These are phyloP conservation scores for Phialophora chinensis DNA, from an alignment of 2,329 filamentous ascomycete species.

Conservation along the genomic window DNA sequence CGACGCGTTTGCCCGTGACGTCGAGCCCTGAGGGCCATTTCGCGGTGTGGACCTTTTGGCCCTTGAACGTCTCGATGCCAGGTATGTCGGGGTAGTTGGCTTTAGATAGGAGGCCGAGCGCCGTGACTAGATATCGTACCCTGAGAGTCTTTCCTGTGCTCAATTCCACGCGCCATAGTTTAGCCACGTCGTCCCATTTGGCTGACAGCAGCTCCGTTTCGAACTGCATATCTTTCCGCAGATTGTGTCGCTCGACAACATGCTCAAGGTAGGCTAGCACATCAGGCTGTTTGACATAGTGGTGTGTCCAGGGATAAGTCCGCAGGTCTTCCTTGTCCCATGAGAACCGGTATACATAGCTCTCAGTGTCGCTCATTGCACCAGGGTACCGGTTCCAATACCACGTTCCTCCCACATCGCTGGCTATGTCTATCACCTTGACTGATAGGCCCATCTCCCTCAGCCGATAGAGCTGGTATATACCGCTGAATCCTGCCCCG, in stretches of 20 bases:
- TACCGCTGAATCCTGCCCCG: slow-evolving; percentile 49
- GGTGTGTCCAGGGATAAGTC: slow-evolving; percentile 31
- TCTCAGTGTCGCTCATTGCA: slow-evolving; percentile 42
- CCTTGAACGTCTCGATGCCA: slow-evolving; percentile 48
- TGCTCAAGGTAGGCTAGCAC: slow-evolving; percentile 56
- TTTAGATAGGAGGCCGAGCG: slow-evolving; percentile 49
- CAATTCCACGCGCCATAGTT: slow-evolving; percentile 53
- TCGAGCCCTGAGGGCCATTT: slow-evolving; percentile 47
- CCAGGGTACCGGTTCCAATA: slow-evolving; percentile 50
- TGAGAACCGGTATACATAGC: slow-evolving; percentile 46
- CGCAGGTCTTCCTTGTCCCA: slow-evolving; percentile 43
- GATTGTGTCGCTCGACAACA: slow-evolving; percentile 52
- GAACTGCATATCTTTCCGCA: slow-evolving; percentile 55
- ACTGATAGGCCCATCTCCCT: slow-evolving; percentile 57
- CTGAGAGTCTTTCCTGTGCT: slow-evolving; percentile 46
- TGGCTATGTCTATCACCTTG: slow-evolving; percentile 60
- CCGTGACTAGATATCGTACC: slow-evolving; percentile 49
- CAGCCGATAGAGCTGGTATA: slow-evolving; percentile 60
- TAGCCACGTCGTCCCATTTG: slow-evolving; percentile 45
- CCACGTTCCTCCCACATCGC: slow-evolving; percentile 50
- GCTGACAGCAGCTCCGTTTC: slow-evolving; percentile 51
- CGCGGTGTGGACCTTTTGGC: slow-evolving; percentile 49
- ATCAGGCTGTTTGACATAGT: slow-evolving; percentile 43
- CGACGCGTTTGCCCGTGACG: slow-evolving; percentile 50
- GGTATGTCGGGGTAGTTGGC: slow-evolving; percentile 48